Evolutionary conservation across 2,329 filamentous ascomycete species (phyloP).

Genomic region (Emericellopsis atlantica): DNA sequence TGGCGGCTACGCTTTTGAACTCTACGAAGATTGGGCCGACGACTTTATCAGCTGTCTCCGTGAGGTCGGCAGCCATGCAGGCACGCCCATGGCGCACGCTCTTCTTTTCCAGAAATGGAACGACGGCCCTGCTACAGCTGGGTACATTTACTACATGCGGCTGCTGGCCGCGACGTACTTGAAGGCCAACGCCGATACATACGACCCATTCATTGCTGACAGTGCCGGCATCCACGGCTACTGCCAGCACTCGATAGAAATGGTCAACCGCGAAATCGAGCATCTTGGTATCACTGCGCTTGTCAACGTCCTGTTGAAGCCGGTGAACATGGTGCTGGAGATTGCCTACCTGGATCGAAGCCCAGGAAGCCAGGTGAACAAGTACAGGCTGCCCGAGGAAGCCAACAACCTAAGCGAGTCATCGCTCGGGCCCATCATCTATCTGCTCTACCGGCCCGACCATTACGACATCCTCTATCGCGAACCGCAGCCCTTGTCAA

Average conservation of each 20-base stretch:
- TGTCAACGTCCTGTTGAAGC: constrained; percentile 67
- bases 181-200: constrained; percentile 58
- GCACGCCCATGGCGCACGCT: constrained; percentile 38
- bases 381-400: constrained; percentile 49
- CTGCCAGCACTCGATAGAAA: constrained; percentile 58
- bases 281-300: constrained; percentile 73
- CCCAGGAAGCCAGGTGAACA: constrained; percentile 62
- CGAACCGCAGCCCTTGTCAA: constrained; percentile 13
- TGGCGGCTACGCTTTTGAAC: constrained; percentile 51
- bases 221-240: constrained; percentile 48
- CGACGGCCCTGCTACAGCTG: constrained; percentile 49
- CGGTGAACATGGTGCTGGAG: constrained; percentile 67
- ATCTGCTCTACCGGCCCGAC: constrained; percentile 55
- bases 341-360: constrained; percentile 88
- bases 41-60: constrained; percentile 58
- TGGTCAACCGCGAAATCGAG: constrained; percentile 74
- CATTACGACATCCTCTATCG: constrained; percentile 94
- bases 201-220: constrained; percentile 58
- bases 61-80: constrained; percentile 46
- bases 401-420: constrained; percentile 29
- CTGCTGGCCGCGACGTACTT: constrained; percentile 78
- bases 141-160: constrained; percentile 76
- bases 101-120: constrained; percentile 62
- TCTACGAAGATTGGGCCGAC: constrained; percentile 69
- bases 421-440: constrained; percentile 36